These are phyloP conservation scores for Aristolochia californica DNA, from an alignment of 164 flowering plant genomes.

Conservation along the genomic window DNA sequence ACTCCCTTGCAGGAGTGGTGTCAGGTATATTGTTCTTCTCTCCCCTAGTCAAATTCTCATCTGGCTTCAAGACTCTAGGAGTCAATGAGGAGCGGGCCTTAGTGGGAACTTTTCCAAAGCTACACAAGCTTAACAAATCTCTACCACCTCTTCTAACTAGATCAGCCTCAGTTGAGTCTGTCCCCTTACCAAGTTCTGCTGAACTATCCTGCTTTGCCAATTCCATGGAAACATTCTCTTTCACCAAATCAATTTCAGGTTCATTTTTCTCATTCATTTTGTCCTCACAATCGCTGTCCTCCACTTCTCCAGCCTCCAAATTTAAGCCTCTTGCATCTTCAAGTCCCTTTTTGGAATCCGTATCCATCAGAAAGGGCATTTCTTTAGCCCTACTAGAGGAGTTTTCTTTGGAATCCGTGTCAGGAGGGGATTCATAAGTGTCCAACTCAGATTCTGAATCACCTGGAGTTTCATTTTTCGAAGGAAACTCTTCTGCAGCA, in stretches of 20 bases:
- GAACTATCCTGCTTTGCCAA: constrained; percentile 7
- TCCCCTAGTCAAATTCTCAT: constrained; percentile 12
- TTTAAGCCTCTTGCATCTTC: constrained; percentile 19
- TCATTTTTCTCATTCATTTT: constrained; percentile 18
- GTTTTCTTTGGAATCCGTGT: constrained; percentile 17
- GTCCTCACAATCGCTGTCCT: constrained; percentile 15
- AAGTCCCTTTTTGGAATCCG: constrained; percentile 21
- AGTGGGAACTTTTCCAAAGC: constrained; percentile 52
- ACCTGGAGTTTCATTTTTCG: constrained; percentile 20
- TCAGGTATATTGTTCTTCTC: constrained; percentile 9
- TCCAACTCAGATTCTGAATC: constrained; percentile 24
- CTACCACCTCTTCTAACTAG: constrained; percentile 13
- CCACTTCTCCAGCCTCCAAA: constrained; percentile 20
- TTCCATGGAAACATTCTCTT: constrained; percentile 15
- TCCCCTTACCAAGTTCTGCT: constrained; percentile 7
- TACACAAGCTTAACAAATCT: constrained; percentile 38
- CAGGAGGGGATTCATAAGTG: constrained; percentile 18
- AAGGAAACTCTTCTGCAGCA: constrained; percentile 15
- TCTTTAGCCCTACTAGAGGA: constrained; percentile 26
- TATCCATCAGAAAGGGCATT: constrained; percentile 14
- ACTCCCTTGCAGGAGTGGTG: constrained; percentile 1
- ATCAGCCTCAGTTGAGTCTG: constrained; percentile 7
- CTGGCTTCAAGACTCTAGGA: constrained; percentile 23
- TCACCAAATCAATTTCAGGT: background rate
- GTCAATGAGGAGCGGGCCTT: constrained; percentile 49